Conservation (phyloP, 2,329 filamentous ascomycete species). For the Diaporthe amygdali region DNA sequence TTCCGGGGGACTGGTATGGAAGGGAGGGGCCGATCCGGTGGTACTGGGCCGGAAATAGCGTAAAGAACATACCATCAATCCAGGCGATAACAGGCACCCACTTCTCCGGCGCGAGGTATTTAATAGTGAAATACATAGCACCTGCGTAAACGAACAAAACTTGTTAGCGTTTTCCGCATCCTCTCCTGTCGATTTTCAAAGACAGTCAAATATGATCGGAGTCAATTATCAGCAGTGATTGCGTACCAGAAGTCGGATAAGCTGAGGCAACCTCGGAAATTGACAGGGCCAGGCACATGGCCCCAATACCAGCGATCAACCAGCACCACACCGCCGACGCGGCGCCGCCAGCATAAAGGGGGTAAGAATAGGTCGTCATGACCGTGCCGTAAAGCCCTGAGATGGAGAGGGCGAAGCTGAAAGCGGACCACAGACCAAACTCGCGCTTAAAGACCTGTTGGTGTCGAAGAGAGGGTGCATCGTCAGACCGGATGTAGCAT, state of each 20-base stretch:
- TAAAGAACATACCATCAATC: slow-evolving; percentile 39
- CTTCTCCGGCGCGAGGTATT: slow-evolving; percentile 53
- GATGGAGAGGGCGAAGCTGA: slow-evolving; percentile 65
- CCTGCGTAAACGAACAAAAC: slow-evolving; percentile 33
- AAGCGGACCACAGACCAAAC: slow-evolving; percentile 61
- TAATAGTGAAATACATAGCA: slow-evolving; percentile 59
- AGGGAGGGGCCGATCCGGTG: neutral
- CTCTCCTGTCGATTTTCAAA: neutral
- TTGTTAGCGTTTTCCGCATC: neutral
- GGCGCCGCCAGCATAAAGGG: slow-evolving; percentile 57
- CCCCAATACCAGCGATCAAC: slow-evolving; percentile 60
- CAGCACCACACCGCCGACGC: slow-evolving; percentile 63
- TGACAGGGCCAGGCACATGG: slow-evolving; percentile 59
- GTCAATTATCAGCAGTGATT: neutral
- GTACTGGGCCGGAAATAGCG: neutral
- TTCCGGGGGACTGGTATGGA: neutral
- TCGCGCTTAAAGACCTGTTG: slow-evolving; percentile 61
- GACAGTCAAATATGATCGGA: neutral
- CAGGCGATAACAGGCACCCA: slow-evolving; percentile 56
- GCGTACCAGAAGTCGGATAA: slow-evolving; percentile 60
- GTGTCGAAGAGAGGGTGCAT: neutral
- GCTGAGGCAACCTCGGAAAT: slow-evolving; percentile 63
- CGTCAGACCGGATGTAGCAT: neutral
- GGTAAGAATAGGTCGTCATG: slow-evolving; percentile 60
- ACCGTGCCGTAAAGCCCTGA: slow-evolving; percentile 60